Conservation (phyloP, 306 rosid genomes). For the Dalbergia cultrata region DNA sequence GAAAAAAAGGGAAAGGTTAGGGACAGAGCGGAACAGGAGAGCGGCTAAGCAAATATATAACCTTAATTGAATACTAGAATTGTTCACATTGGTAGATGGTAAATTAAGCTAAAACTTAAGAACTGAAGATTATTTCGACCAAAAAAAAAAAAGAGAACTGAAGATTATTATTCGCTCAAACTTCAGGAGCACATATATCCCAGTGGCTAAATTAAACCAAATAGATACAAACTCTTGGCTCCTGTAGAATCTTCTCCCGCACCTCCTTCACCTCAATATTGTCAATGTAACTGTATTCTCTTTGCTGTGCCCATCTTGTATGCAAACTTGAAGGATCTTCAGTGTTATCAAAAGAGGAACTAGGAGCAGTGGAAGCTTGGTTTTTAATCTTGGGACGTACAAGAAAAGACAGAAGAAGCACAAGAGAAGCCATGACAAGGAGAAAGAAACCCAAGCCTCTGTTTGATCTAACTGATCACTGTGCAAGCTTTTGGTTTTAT, state of each 20-base stretch:
- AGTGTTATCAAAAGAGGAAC: neutral
- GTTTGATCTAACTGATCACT: neutral
- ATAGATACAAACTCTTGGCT: constrained; percentile 52
- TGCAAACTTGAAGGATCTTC: constrained; percentile 10
- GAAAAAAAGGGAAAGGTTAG: constrained; percentile 10
- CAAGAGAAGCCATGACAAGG: constrained; percentile 55
- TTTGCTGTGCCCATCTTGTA: constrained; percentile 3
- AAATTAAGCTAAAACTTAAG: neutral
- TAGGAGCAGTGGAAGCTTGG: constrained; percentile 10
- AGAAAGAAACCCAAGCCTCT: neutral
- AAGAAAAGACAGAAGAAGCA: constrained; percentile 42
- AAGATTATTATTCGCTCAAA: neutral
- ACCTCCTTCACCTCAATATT: constrained; percentile 16
- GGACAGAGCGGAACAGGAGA: neutral
- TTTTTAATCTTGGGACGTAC: constrained; percentile 23
- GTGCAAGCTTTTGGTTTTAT: neutral
- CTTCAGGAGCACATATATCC: neutral
- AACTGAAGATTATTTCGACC: constrained; percentile 5
- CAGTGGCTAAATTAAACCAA: constrained; percentile 35
- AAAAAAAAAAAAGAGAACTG: too few species aligned
- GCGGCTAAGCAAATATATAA: neutral
- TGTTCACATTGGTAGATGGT: neutral
- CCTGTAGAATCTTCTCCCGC: constrained; percentile 29
- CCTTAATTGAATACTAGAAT: constrained; percentile 8
- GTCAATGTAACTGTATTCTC: neutral